Percentiles rank a stretch among this genome's conserved stretches.
Evolutionary conservation across 2,329 filamentous ascomycete species (phyloP).

Genomic region (Aphanocladium album): DNA sequence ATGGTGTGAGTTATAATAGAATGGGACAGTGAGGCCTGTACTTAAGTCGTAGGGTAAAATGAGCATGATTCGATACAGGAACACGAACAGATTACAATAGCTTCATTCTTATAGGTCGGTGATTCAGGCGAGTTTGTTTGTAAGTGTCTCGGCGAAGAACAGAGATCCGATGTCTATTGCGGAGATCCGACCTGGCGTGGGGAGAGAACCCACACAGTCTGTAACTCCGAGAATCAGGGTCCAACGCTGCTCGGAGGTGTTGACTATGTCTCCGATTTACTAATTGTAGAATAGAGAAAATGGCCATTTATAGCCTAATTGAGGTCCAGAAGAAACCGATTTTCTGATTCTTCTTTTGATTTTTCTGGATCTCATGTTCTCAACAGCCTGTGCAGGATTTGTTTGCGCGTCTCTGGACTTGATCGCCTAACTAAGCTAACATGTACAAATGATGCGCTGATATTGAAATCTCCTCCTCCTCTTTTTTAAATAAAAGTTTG

Average conservation of each 20-base stretch:
- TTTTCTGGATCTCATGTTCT: too few species aligned
- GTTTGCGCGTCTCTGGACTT: too few species aligned
- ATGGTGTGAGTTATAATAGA: background rate
- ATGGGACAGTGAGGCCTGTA: background rate
- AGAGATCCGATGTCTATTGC: background rate
- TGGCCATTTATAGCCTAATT: background rate
- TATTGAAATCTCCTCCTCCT: too few species aligned
- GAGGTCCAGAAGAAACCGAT: background rate
- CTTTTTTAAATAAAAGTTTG: too few species aligned
- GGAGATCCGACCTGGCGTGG: slow-evolving; percentile 3
- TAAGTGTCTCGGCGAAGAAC: background rate
- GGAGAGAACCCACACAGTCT: background rate
- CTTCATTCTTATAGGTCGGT: background rate
- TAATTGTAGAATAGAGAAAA: background rate
- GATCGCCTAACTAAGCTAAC: too few species aligned
- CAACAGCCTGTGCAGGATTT: too few species aligned
- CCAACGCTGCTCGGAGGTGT: background rate
- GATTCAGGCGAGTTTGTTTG: background rate
- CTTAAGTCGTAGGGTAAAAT: background rate
- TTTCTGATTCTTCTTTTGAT: background rate
- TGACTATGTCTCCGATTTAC: background rate
- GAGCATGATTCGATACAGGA: too few species aligned
- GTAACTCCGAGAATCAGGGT: background rate
- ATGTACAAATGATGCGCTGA: too few species aligned
- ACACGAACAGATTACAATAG: background rate